Evolutionary conservation across 2,329 filamentous ascomycete species (phyloP), one percentile per base, ranked within the genome.

Genomic region (Neospermospora avenae): DNA sequence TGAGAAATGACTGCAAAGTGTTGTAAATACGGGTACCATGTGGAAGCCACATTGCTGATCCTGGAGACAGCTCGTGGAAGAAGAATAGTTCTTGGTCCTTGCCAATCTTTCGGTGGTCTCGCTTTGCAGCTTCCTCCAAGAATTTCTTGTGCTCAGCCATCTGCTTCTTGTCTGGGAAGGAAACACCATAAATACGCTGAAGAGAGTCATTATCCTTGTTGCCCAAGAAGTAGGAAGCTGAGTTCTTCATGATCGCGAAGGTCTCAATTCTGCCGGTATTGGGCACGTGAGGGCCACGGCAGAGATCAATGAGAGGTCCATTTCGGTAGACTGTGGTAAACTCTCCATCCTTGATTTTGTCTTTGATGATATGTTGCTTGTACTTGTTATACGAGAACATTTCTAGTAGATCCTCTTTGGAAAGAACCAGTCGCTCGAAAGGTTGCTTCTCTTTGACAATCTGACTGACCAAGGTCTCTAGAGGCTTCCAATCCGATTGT

Each of bases 301-400:
- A 98, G 65, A 98, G 80, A 83, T 99, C 95, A 71, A 98, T 96
- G 59, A 98, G 81, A 14, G 92, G 92, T 60, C 95, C 95, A 71
- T 92, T 96, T 46, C 72, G 87, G 77, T 98, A 99, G 42, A 98
- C 93, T 10, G 95, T 98, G 73, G 91, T 96, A 73, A 84, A 91
- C 58, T 91, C 93, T 68, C 91, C 92, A 68, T 96, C 91, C 41
- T 87, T 81, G 63, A 98, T 90, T 76, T 96, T 92, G 79, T 92
- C 89, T 69, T 91, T 88, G 78, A 99, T 98, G 76, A 98, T 96
- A 75, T 97, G 90, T 74, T 96, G 87, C 84, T 99, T 98, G 81
- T 96, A 98, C 75, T 95, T 95, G 83, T 96, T 97, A 82, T 96
- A 96, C 69, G 87, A 85, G 80, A 98, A 98, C 90, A 98, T 96